Base-by-base conservation (phyloP, 2,329 filamentous ascomycete genomes). In the Lecanosticta acicola region DNA sequence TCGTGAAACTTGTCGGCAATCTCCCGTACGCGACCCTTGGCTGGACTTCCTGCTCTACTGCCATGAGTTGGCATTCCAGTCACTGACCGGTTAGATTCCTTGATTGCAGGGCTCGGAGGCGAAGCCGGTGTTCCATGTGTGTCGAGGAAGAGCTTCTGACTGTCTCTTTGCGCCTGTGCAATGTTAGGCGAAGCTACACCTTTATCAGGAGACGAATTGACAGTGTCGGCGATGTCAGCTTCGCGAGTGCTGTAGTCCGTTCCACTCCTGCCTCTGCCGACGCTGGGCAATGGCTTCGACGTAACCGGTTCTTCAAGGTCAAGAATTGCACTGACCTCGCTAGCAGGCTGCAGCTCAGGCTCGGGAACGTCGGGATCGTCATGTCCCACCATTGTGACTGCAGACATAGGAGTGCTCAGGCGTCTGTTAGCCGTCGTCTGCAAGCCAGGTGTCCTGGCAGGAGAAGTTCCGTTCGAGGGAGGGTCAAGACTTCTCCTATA, bases 381-480 rank as follows among this genome's bases (percentile, higher is more conserved):
- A 13, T 50, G 18, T 3, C 46, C 45, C n/a, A 38, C 47, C 29
- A 58, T 44, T 3, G 44, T 45, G 32, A 59, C 55, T 16, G 60
- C 60, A 29, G 55, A 46, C 51, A 62, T 53, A 2, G 59, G 56
- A 14, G 48, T 49, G 37, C 60, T 62, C 19, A 63, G 44, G 18
- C 59, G 46, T 19, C 48, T 49, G 33, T 49, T 43, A n/a, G 50
- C 50, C 3, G 46, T 47, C n/a, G 71, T 66, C 36, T 72, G 72
- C 26, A 83, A 58, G 17, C 71, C 68, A 3, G 80, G 79, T 24
- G 72, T 76, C 39, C 76, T 75, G n/a, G 79, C 80, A 24, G 80
- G 80, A 46, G 78, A 83, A 46, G 80, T 80, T 35, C 72, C 74
- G 14, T 73, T 71, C 49, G 72, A 78, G 3, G 81, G 80, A 29